Conservation (phyloP, 1,284 basidiomycete species). For the Ustilago nuda region DNA sequence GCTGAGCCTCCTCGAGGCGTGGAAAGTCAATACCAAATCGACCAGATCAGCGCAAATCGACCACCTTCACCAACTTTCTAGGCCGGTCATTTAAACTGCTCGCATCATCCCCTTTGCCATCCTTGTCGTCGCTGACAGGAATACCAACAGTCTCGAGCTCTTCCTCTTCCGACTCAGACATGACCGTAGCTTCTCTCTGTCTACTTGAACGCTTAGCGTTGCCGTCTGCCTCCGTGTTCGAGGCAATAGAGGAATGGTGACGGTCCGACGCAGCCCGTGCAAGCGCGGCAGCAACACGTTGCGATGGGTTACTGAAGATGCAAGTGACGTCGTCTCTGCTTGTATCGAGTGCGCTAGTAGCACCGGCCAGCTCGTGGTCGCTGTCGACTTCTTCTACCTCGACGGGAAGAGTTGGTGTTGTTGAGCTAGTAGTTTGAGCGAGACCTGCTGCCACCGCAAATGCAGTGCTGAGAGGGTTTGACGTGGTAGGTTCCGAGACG, state of each 20-base stretch:
- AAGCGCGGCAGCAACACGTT: conserved; percentile 34
- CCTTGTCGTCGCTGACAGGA: conserved; percentile 7
- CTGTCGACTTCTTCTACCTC: conserved; percentile 35
- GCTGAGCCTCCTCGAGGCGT: not conserved
- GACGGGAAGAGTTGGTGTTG: conserved; percentile 6
- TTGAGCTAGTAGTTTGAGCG: not conserved
- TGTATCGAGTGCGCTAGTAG: not conserved
- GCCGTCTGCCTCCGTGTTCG: not conserved
- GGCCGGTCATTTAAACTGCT: conserved; percentile 25
- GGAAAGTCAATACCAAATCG: not conserved
- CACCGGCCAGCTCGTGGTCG: conserved; percentile 13
- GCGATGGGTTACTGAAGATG: conserved; percentile 8
- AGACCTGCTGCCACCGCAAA: not conserved
- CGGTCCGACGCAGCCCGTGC: conserved; percentile 12
- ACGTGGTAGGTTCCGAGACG: not conserved
- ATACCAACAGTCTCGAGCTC: conserved; percentile 41
- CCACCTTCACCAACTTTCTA: conserved; percentile 40
- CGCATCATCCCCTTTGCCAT: conserved; percentile 5
- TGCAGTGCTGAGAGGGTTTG: not conserved
- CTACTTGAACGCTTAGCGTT: conserved; percentile 4
- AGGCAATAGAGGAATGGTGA: not conserved
- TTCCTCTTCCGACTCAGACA: conserved; percentile 47
- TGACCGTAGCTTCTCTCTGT: conserved; percentile 37
- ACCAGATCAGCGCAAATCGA: conserved; percentile 21
- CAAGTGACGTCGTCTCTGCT: not conserved